Evolutionary conservation across 2,329 filamentous ascomycete species (phyloP).

Genomic region (Blumeria hordei): DNA sequence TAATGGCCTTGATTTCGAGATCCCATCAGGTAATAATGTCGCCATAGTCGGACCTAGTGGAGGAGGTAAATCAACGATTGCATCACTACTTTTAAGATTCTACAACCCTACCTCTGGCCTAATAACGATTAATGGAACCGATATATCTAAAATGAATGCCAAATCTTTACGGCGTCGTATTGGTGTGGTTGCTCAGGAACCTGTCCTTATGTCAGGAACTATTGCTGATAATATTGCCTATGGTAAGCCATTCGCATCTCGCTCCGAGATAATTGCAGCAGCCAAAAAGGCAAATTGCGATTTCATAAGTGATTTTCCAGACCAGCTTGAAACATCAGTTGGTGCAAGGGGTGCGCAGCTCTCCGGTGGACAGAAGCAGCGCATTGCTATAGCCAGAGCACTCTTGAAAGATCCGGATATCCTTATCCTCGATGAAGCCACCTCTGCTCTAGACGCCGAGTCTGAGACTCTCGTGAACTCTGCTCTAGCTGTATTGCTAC

Average conservation of each 20-base stretch:
- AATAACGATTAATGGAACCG: conserved; percentile 64
- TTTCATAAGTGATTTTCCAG: conserved; percentile 90
- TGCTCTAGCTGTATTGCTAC: conserved; percentile 56
- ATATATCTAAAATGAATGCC: conserved; percentile 69
- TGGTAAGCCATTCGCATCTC: conserved; percentile 54
- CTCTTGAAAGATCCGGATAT: conserved; percentile 93
- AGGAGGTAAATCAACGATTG: conserved; percentile 89
- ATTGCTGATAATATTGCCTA: conserved; percentile 84
- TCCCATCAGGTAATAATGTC: conserved; percentile 80
- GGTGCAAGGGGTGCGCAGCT: conserved; percentile 82
- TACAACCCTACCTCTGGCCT: conserved; percentile 59
- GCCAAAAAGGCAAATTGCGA: conserved; percentile 84
- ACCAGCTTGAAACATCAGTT: conserved; percentile 82
- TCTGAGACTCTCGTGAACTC: conserved; percentile 92
- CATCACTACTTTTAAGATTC: conserved; percentile 73
- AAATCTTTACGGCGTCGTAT: conserved; percentile 84
- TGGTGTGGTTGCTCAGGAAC: conserved; percentile 86
- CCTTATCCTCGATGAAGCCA: conserved; percentile 86
- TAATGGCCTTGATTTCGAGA: conserved; percentile 67
- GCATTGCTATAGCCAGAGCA: conserved; percentile 87
- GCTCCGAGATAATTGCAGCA: conserved; percentile 61
- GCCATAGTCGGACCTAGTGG: conserved; percentile 92
- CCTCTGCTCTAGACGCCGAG: conserved; percentile 84
- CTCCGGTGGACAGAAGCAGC: conserved; percentile 89
- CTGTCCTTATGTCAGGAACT: conserved; percentile 69